phyloP scores from a whole-genome alignment of 2,329 filamentous ascomycete genomes.

The Diaporthe ilicicola region DNA sequence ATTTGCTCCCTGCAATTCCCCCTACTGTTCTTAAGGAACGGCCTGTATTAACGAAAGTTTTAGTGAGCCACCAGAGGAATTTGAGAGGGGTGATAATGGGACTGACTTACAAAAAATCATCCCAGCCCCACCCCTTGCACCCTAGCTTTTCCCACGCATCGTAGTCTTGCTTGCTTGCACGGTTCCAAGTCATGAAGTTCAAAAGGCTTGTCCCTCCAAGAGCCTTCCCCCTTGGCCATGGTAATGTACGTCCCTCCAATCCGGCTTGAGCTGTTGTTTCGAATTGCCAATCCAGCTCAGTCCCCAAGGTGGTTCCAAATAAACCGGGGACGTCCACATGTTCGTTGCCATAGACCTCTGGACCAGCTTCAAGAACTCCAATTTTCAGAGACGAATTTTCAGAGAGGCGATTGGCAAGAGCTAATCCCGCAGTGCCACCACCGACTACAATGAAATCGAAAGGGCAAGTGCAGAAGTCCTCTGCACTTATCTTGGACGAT shows the following conservation, averaged over 20 bases:
- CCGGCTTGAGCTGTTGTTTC: constrained; percentile 5
- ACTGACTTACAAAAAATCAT: constrained; percentile 33
- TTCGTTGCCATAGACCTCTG: neutral
- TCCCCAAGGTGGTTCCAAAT: constrained; percentile 8
- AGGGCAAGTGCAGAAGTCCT: neutral
- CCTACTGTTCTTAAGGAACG: constrained; percentile 47
- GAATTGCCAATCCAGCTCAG: neutral
- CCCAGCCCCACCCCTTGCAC: constrained; percentile 40
- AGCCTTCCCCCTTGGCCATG: neutral
- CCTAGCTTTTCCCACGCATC: constrained; percentile 41
- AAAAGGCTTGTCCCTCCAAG: constrained; percentile 23
- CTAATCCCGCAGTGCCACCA: constrained; percentile 57
- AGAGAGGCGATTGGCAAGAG: constrained; percentile 52
- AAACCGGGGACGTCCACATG: neutral
- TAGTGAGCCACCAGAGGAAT: neutral
- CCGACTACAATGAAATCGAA: constrained; percentile 57
- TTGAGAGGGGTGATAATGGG: too few relatives aligned
- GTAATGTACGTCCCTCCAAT: neutral
- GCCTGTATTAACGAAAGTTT: constrained; percentile 19
- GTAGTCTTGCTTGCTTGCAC: constrained; percentile 29
- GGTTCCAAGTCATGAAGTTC: constrained; percentile 25
- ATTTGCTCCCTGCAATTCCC: too few relatives aligned
- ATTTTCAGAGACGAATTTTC: constrained; percentile 47
- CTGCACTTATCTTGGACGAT: neutral
- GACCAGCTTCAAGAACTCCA: constrained; percentile 51